Percentiles rank a stretch among this genome's conserved stretches.
These are phyloP conservation scores for Talaromyces verruculosus DNA, from an alignment of 2,329 filamentous ascomycete genomes.

Conservation along the genomic window DNA sequence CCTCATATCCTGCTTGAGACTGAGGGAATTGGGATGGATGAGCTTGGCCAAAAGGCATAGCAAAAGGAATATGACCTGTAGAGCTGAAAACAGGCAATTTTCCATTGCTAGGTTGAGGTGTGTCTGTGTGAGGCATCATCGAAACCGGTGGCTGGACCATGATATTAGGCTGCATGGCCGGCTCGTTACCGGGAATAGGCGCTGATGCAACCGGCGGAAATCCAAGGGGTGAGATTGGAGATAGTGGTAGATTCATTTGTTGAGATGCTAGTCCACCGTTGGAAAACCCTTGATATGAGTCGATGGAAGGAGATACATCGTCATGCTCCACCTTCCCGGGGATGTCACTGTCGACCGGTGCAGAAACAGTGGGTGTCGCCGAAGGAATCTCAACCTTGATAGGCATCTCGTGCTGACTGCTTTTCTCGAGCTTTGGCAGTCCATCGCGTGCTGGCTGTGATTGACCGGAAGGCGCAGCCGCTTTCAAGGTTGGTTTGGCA, in stretches of 20 bases:
- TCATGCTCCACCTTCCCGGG: background rate
- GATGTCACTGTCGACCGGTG: background rate
- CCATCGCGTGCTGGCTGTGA: background rate
- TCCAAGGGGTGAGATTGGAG: conserved; percentile 14
- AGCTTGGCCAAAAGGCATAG: conserved; percentile 12
- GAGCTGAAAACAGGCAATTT: conserved; percentile 53
- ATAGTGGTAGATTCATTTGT: conserved; percentile 9
- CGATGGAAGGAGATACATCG: background rate
- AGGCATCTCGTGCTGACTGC: conserved; percentile 2
- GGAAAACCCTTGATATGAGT: conserved; percentile 6
- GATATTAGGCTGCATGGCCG: conserved; percentile 23
- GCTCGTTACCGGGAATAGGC: background rate
- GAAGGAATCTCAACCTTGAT: conserved; percentile 14
- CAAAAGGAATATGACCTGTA: conserved; percentile 47
- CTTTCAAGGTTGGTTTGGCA: conserved; percentile 3
- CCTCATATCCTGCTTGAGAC: background rate
- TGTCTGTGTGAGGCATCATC: background rate
- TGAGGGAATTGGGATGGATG: background rate
- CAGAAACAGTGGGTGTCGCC: background rate
- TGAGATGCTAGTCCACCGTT: background rate
- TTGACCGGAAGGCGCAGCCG: background rate
- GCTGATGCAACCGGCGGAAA: conserved; percentile 29
- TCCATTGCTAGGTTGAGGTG: conserved; percentile 23
- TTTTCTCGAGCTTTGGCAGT: background rate
- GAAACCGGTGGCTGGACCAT: conserved; percentile 32